Evolutionary conservation across 495 filamentous ascomycete species (phyloP), one percentile per base, ranked within the genome.

Genomic region (Annulohypoxylon maeteangense): DNA sequence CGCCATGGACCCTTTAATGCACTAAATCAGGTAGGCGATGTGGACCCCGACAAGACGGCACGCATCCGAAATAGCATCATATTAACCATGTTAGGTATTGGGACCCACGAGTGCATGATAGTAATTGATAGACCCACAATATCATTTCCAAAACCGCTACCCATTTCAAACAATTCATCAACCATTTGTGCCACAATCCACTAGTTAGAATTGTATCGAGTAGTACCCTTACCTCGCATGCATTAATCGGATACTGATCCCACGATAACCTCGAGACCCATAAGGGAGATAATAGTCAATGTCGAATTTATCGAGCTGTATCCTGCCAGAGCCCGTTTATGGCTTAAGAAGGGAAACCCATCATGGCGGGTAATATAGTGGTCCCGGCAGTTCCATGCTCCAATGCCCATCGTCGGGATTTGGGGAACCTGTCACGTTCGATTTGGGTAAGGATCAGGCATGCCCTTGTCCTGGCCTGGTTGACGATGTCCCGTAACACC

Each of bases 61-160:
- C 70, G 27, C 65, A 72, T 72, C 70, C 70, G 70, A 72, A 68
- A 72, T 68, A 68, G 65, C 65, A 72, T 68, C 65, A 68, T 61
- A 56, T 65, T 51, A 61, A 51, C 65, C 65, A 68, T 22, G 48
- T 51, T 34, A 42, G 27, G 69, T 55, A 51, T 65, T 31, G 65
- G 32, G 70, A 65, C 55, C 70, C 70, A 72, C 25, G 64, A 7
- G 55, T 54, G 60, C 70, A 65, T 68, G 25, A 62, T 47, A 72
- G 51, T 50, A 56, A 18, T 64, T 50, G 14, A 32, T 60, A 47
- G 67, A 31, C 67, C 67, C 67, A 70, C 67, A 40, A 59, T 16
- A 65, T 70, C 54, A 70, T 61, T 57, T 64, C 45, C 45, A 58
- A 25, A 63, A 16, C 11, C 50, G 29, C n/a, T 47, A 58, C 18